These are phyloP conservation scores for Cryptosporidium felis DNA, from an alignment of 169 alveolate species.

Conservation along the genomic window DNA sequence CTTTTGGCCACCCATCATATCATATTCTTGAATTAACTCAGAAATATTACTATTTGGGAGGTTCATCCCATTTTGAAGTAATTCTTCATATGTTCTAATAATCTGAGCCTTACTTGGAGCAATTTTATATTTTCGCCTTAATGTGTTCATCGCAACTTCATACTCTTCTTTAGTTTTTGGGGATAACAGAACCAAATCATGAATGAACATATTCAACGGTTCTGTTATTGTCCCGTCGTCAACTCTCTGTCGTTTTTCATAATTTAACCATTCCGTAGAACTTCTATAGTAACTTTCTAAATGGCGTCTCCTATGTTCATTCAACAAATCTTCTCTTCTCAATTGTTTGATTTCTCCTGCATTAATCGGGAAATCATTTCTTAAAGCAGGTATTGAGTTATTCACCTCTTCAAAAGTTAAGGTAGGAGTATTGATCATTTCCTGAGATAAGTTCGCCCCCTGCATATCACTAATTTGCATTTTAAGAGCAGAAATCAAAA, in stretches of 20 bases:
- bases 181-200: conserved; percentile 64
- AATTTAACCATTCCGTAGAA: conserved; percentile 77
- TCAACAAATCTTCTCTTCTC: conserved; percentile 73
- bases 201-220: conserved; percentile 62
- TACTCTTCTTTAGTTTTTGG: conserved; percentile 73
- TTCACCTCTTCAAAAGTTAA: conserved; percentile 54
- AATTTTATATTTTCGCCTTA: conserved; percentile 69
- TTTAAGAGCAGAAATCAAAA: neutral
- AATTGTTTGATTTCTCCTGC: conserved; percentile 77
- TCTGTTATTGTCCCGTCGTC: conserved; percentile 63
- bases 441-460: neutral
- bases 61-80: conserved; percentile 59
- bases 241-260: conserved; percentile 65
- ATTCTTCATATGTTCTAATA: conserved; percentile 74
- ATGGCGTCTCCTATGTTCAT: conserved; percentile 77
- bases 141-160: conserved; percentile 55
- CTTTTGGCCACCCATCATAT: neutral
- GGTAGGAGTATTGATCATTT: neutral
- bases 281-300: conserved; percentile 74
- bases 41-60: neutral
- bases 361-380: conserved; percentile 72
- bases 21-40: conserved; percentile 9
- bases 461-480: conserved; percentile 4
- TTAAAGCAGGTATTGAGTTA: conserved; percentile 75
- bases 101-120: conserved; percentile 79